Percentiles rank a stretch among this genome's conserved stretches.
phyloP scores from a whole-genome alignment of 225 moss, liverwort and hornwort species.

The Anthoceros angustus region DNA sequence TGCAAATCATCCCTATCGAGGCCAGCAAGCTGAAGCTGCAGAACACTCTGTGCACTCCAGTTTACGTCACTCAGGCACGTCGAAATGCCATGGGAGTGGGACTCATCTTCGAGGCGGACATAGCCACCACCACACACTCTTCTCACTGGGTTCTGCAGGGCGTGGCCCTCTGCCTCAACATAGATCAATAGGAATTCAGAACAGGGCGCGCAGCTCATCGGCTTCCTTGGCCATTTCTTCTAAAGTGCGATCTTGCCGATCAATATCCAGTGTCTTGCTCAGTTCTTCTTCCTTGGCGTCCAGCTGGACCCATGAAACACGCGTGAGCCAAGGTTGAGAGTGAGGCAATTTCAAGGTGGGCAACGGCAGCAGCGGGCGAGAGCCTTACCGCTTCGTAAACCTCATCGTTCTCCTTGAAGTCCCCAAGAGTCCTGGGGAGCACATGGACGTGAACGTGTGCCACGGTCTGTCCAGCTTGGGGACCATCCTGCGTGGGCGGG shows the following conservation, averaged over 20 bases:
- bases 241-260: conserved; percentile 59
- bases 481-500: conserved; percentile 51
- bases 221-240: conserved; percentile 80
- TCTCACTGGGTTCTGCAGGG: conserved; percentile 90
- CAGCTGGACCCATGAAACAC: too few relatives aligned
- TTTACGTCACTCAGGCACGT: conserved; percentile 83
- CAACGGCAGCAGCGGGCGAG: too few relatives aligned
- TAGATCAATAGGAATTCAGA: conserved; percentile 69
- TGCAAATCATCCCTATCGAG: conserved; percentile 80
- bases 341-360: too few relatives aligned
- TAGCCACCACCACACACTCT: conserved; percentile 64
- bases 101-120: conserved; percentile 76
- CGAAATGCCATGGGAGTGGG: conserved; percentile 91
- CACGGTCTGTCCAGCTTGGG: conserved; percentile 88
- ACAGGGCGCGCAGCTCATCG: conserved; percentile 55
- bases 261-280: conserved; percentile 52
- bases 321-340: too few relatives aligned
- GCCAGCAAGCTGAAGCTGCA: conserved; percentile 79
- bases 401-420: conserved; percentile 75
- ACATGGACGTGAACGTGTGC: conserved; percentile 91
- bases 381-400: conserved; percentile 93
- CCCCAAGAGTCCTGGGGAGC: conserved; percentile 55
- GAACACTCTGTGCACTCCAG: conserved; percentile 78
- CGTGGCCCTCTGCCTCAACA: conserved; percentile 72
- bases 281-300: conserved; percentile 72